Evolutionary conservation across 495 filamentous ascomycete genomes (phyloP), one percentile per base, ranked within the genome.

Genomic region (Oleoguttula mirabilis): DNA sequence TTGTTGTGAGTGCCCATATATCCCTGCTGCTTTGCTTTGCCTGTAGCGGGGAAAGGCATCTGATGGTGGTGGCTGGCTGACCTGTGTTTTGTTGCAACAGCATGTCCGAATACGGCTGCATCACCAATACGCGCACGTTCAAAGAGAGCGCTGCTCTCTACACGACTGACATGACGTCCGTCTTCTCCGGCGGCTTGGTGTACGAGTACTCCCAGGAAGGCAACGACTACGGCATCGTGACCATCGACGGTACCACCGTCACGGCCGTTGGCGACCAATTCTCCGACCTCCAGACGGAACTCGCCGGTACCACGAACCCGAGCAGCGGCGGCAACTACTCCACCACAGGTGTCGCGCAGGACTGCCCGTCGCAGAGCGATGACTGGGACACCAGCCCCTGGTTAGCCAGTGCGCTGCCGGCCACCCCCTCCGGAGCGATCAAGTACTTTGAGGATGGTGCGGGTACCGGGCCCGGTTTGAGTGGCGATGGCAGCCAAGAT

Each of bases 141-240:
- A 65, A 75, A 39, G 88, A 94, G 65, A 71, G 94, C 36, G 55
- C 58, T 21, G 71, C 84, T 24, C 73, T 96, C 31, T 94, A 94
- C 73, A 75, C 68, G 57, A 64, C 61, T 19, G 58, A 90, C 46
- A 96, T 96, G 88, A 88, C 84, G 4, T 44, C 60, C 35, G 88
- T 94, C 46, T 95, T 92, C 73, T 94, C 88, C 41, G 88, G 88
- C 50, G 88, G 88, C 56, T 75, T 96, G 30, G 81, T 94, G 57
- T 96, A 94, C 66, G 88, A 96, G 63, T 96, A 94, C 66, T 77
- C 80, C 45, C 60, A 85, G 62, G 86, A 88, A 57, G 62, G 63
- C 25, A 81, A 75, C 66, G 62, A 67, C 14, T 95, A 76, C 64
- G 88, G 88, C 41, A 73, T 96, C 35, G 83, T 82, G 52, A 59